These are phyloP conservation scores for Plasmodium gaboni DNA, from an alignment of 169 alveolate species.

Conservation along the genomic window DNA sequence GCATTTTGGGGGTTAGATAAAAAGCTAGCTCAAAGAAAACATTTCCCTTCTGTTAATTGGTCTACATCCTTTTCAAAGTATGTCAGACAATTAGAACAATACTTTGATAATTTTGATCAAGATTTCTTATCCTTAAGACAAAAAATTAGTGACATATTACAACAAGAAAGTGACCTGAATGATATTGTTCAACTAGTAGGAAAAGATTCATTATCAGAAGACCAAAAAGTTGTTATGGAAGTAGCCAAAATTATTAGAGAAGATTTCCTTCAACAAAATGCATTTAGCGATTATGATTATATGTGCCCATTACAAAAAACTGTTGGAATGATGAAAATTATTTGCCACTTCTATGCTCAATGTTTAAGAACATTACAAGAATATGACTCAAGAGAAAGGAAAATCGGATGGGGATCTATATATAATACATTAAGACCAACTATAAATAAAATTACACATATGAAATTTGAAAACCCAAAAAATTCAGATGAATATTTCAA, in stretches of 20 bases:
- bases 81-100: slow-evolving; percentile 95
- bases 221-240: slow-evolving; percentile 92
- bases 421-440: slow-evolving; percentile 92
- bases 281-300: slow-evolving; percentile 98
- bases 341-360: slow-evolving; percentile 94
- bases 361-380: slow-evolving; percentile 84
- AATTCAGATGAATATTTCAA: slow-evolving; percentile 76
- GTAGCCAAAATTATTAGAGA: slow-evolving; percentile 98
- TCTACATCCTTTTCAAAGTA: slow-evolving; percentile 96
- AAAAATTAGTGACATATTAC: slow-evolving; percentile 94
- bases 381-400: slow-evolving; percentile 90
- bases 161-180: slow-evolving; percentile 96
- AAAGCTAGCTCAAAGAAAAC: slow-evolving; percentile 99
- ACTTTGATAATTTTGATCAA: slow-evolving; percentile 94
- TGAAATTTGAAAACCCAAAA: slow-evolving; percentile 90
- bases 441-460: slow-evolving; percentile 91
- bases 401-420: slow-evolving; percentile 95
- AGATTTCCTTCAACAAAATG: slow-evolving; percentile 98
- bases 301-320: slow-evolving; percentile 97
- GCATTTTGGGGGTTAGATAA: slow-evolving; percentile 99
- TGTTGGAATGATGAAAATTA: slow-evolving; percentile 97
- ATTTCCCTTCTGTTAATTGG: slow-evolving; percentile 99
- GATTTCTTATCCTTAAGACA: slow-evolving; percentile 94
- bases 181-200: slow-evolving; percentile 99
- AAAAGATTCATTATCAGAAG: slow-evolving; percentile 98